Percentiles rank a stretch among this genome's conserved stretches.
Evolutionary conservation across 2,329 filamentous ascomycete genomes (phyloP).

Genomic region (Penicillium occitanis): DNA sequence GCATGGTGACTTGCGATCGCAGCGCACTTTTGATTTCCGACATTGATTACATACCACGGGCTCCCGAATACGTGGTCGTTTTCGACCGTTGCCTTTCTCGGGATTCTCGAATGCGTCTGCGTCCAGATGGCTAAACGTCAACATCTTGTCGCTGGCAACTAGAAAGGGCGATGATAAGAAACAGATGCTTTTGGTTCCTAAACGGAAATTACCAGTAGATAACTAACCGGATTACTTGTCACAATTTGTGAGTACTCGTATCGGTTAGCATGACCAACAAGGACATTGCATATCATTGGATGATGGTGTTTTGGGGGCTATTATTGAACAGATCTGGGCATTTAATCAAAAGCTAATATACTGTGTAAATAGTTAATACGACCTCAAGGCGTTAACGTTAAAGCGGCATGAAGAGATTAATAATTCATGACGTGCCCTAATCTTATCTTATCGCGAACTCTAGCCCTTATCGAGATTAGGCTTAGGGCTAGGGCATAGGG

Average conservation of each 20-base stretch:
- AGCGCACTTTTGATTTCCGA: not conserved
- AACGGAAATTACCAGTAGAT: not conserved
- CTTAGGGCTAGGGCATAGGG: not conserved
- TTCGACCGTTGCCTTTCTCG: not conserved
- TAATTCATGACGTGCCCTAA: not conserved
- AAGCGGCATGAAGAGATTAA: not conserved
- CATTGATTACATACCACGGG: not conserved
- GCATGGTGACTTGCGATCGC: constrained; percentile 1
- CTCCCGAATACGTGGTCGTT: not conserved
- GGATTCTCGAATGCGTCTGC: not conserved
- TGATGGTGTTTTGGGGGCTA: not conserved
- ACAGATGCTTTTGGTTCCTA: not conserved
- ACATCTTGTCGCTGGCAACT: not conserved
- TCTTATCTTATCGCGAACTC: not conserved
- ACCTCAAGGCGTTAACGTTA: not conserved
- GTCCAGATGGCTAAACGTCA: not conserved
- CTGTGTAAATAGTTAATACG: not conserved
- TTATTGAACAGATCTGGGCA: too few species aligned
- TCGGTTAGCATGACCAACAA: not conserved
- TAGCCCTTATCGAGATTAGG: not conserved
- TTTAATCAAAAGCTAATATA: too few species aligned
- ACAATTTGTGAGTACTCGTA: not conserved
- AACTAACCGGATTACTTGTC: not conserved
- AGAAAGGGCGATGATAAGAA: not conserved
- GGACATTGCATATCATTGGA: not conserved